Conservation (phyloP, 306 rosid species). For the Alnus rubra region DNA sequence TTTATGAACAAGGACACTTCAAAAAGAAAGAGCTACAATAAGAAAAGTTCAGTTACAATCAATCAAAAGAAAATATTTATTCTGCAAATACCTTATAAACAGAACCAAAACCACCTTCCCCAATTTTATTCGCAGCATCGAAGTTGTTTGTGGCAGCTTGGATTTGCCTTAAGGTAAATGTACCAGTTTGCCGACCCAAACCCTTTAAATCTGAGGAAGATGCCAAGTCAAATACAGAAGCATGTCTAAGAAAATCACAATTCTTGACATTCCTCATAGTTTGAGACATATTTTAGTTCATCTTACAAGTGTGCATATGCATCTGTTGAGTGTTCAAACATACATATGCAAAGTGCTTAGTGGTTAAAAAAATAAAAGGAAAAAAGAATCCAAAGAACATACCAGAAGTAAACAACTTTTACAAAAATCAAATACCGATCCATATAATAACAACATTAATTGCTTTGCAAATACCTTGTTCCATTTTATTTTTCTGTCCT, state of each 20-base stretch:
- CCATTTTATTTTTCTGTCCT: constrained; percentile 20
- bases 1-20: neutral
- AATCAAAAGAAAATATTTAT: neutral
- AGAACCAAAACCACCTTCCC: constrained; percentile 56
- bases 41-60: neutral
- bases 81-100: constrained; percentile 40
- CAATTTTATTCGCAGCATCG: constrained; percentile 40
- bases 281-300: neutral
- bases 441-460: neutral
- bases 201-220: constrained; percentile 27
- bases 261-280: neutral
- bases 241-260: neutral
- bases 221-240: neutral
- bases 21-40: neutral
- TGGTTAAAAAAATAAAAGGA: too few relatives aligned
- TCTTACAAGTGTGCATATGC: too few relatives aligned
- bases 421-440: too few relatives aligned
- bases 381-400: neutral
- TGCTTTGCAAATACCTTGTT: constrained; percentile 32
- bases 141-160: constrained; percentile 45
- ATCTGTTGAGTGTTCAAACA: too few relatives aligned
- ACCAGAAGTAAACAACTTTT: too few relatives aligned
- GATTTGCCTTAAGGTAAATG: constrained; percentile 43
- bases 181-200: constrained; percentile 32
- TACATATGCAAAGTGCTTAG: neutral